Evolutionary conservation across 306 rosid species (phyloP), one percentile per base, ranked within the genome.

Genomic region (Quercus berberidifolia): DNA sequence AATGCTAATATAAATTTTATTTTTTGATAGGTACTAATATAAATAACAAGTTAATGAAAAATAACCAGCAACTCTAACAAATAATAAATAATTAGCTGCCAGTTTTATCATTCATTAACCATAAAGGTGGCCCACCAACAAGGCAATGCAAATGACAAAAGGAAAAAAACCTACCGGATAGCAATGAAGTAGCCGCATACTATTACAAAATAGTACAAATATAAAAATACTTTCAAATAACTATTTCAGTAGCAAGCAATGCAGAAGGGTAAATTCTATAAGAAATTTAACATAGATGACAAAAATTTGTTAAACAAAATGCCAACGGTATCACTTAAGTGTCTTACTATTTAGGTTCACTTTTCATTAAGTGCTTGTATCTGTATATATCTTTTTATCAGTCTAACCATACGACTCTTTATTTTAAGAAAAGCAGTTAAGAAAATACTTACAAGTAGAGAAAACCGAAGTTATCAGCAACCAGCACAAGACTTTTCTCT

Each of bases 391-490:
- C 33, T 13, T 75, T 59, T 59, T 77, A 5, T 68, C 49, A 51
- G 55, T 54, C 38, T 7, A 49, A 69, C 5, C 55, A 21, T 23
- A 71, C 41, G 46, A 15, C 65, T 26, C 19, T 64, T 57, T 58
- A 19, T 26, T 25, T 51, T 21, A 10, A 25, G 41, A 28, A 69
- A 59, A 46, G 51, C 2, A 28, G 54, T 51, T 7, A 17, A n/a
- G 74, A 77, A 33, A 70, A 75, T 62, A 84, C 99, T 85, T 88
- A 92, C 95, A 85, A 62, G 85, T 92, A 81, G 51, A 92, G 92
- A 83, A 78, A 91, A 69, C 97, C 99, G 57, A 91, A 90, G 86
- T 83, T 94, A 84, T 94, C 97, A 67, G 94, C 99, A 76, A 88
- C 97, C 76, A 92, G 90, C 35, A 89, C 92, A 74, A 79, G 88